Conservation (phyloP, 305 asterid genomes). For the Fraxinus velutina region DNA sequence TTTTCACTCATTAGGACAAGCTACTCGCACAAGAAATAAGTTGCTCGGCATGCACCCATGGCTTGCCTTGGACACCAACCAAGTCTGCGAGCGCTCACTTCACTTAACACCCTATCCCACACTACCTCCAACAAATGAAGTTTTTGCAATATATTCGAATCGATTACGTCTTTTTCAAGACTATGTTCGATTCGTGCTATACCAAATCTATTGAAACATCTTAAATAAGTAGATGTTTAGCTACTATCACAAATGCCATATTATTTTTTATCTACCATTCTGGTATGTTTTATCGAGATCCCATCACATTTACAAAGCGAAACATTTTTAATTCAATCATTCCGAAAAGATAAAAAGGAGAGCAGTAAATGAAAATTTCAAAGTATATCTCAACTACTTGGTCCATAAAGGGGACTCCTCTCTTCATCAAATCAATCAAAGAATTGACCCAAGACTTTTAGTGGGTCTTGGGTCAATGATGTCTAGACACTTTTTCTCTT, state of each 20-base stretch:
- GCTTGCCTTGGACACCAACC: neutral
- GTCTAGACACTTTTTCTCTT: neutral
- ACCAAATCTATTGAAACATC: neutral
- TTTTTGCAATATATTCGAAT: neutral
- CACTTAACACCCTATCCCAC: neutral
- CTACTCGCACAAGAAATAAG: neutral
- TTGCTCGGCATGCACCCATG: neutral
- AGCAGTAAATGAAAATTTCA: neutral
- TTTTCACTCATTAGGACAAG: neutral
- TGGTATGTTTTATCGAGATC: neutral
- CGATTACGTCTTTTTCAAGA: neutral
- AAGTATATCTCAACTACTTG: neutral
- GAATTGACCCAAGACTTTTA: neutral
- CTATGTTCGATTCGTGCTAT: neutral
- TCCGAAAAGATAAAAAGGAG: neutral
- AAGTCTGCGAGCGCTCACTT: neutral
- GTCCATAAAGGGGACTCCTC: neutral
- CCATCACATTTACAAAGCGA: neutral
- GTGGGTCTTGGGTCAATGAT: neutral
- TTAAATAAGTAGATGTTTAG: neutral
- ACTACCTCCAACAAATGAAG: neutral
- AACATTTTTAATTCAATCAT: neutral
- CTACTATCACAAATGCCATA: neutral
- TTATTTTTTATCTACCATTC: neutral
- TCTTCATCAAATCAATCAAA: neutral